Conservation (phyloP, 306 rosid genomes). For the Urtica urens region DNA sequence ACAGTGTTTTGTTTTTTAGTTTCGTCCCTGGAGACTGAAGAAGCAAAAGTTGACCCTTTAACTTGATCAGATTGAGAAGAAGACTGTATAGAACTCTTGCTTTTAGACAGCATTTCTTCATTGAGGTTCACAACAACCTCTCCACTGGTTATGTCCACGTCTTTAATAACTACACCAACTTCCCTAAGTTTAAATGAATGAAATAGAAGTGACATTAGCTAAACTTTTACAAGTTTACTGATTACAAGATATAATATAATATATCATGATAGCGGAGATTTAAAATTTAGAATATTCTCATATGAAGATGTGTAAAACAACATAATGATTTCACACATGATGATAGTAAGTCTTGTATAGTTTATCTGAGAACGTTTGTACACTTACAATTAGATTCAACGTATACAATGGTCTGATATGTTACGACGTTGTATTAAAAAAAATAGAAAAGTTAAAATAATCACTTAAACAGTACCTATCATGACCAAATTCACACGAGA, state of each 20-base stretch:
- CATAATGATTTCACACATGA: not conserved
- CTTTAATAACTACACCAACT: slow-evolving; percentile 74
- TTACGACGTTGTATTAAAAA: no score
- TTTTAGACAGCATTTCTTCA: slow-evolving; percentile 55
- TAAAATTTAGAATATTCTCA: not conserved
- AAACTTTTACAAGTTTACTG: not conserved
- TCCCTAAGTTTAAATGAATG: slow-evolving; percentile 65
- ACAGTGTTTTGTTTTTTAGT: slow-evolving; percentile 44
- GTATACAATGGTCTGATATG: not conserved
- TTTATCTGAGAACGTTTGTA: no score
- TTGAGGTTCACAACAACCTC: slow-evolving; percentile 66
- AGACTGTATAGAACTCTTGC: slow-evolving; percentile 44
- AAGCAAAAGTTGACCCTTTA: slow-evolving; percentile 34
- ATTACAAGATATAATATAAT: not conserved
- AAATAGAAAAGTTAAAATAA: not conserved
- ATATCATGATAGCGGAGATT: not conserved
- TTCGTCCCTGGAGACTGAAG: slow-evolving; percentile 28
- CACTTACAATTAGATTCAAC: slow-evolving; percentile 4
- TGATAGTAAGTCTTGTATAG: no score
- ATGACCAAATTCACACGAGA: slow-evolving; percentile 82
- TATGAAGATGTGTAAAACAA: not conserved
- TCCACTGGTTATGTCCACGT: slow-evolving; percentile 58
- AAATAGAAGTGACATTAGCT: slow-evolving; percentile 14
- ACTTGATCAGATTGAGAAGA: slow-evolving; percentile 36
- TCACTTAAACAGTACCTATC: slow-evolving; percentile 52